Conservation (phyloP, 352 stramenopile genomes). For the Globisporangium ultimum region DNA sequence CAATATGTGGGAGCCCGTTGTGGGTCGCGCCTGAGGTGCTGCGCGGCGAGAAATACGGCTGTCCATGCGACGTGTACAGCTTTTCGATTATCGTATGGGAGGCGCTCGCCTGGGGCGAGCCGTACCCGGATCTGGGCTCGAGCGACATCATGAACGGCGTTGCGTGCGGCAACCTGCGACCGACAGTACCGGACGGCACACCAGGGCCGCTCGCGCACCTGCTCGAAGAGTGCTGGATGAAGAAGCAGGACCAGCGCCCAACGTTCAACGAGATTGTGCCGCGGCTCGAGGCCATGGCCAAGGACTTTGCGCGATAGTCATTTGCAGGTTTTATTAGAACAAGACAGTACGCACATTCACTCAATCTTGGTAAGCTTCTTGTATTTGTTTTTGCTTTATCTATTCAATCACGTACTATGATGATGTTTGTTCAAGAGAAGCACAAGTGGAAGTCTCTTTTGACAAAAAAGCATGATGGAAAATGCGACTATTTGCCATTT, state of each 20-base stretch:
- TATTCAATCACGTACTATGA: too few relatives aligned
- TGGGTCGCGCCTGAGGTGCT: constrained; percentile 83
- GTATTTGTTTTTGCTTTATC: too few relatives aligned
- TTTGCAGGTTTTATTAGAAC: too few relatives aligned
- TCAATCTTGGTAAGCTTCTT: too few relatives aligned
- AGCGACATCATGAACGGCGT: constrained; percentile 88
- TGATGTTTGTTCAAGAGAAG: too few relatives aligned
- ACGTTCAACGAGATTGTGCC: constrained; percentile 83
- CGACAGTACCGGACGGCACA: constrained; percentile 68
- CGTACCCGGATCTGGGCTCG: constrained; percentile 73
- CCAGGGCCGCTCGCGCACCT: constrained; percentile 45
- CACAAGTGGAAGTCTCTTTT: too few relatives aligned
- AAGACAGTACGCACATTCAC: too few relatives aligned
- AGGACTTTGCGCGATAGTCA: constrained; percentile 45
- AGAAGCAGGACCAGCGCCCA: constrained; percentile 76
- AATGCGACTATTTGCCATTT: too few relatives aligned
- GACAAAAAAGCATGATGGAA: too few relatives aligned
- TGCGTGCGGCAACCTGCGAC: constrained; percentile 64
- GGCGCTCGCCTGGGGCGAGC: constrained; percentile 72
- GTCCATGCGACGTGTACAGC: constrained; percentile 80
- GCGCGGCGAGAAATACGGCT: constrained; percentile 78
- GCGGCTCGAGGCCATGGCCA: constrained; percentile 74
- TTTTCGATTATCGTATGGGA: constrained; percentile 91
- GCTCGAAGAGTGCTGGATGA: constrained; percentile 82
- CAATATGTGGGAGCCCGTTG: constrained; percentile 76